These are phyloP conservation scores for Hyparrhenia diplandra DNA, from an alignment of 176 grass and related monocot genomes.

Conservation along the genomic window DNA sequence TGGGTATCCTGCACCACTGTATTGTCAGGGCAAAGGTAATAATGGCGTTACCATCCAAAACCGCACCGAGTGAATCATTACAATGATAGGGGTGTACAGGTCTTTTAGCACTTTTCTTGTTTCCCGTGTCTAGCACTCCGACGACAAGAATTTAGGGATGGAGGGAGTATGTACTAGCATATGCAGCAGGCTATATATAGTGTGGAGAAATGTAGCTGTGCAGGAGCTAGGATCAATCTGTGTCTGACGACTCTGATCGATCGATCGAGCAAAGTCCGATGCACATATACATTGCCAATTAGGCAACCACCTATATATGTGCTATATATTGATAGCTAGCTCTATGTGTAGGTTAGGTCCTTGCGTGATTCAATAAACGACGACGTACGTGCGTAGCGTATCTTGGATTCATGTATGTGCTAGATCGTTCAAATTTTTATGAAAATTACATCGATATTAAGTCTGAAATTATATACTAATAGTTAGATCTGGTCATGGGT, in stretches of 20 bases:
- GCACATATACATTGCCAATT: slow-evolving; percentile 11
- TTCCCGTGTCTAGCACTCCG: no score
- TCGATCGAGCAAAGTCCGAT: slow-evolving; percentile 3
- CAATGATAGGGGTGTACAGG: no score
- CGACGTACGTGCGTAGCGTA: neutral
- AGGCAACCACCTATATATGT: neutral
- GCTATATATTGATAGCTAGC: neutral
- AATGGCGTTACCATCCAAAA: no score
- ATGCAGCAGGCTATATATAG: neutral
- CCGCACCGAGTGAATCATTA: no score
- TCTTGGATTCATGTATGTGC: neutral
- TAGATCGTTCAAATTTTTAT: no score
- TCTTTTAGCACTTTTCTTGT: no score
- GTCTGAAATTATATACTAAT: no score
- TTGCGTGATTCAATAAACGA: neutral
- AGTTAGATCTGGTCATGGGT: no score
- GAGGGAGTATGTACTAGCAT: no score
- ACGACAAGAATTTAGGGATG: no score
- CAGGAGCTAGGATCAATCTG: neutral
- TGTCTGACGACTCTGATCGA: neutral
- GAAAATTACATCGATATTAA: neutral
- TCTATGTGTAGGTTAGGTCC: neutral
- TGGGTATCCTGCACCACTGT: no score
- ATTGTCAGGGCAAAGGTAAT: no score
- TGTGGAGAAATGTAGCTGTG: neutral